These are phyloP conservation scores for Ramaria sp. DNA, from an alignment of 768 basidiomycete genomes.

Conservation along the genomic window DNA sequence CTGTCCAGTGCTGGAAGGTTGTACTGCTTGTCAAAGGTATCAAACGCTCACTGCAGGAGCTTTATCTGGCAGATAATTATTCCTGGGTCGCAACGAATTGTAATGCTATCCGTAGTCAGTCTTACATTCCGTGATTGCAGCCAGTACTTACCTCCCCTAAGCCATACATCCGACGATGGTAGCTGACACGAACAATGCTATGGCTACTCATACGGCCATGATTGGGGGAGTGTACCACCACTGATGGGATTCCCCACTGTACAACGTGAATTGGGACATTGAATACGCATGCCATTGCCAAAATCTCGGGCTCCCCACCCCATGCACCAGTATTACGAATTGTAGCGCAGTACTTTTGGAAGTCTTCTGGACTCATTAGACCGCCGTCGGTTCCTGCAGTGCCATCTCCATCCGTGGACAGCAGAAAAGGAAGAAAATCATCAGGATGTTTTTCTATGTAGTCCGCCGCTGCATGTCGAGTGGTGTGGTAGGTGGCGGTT, in stretches of 20 bases:
- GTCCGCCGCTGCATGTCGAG: constrained; percentile 60
- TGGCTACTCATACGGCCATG: constrained; percentile 20
- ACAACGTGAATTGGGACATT: constrained; percentile 84
- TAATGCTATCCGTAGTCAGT: constrained; percentile 52
- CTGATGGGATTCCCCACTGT: constrained; percentile 67
- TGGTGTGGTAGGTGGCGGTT: constrained; percentile 46
- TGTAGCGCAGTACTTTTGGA: constrained; percentile 61
- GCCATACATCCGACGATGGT: constrained; percentile 90
- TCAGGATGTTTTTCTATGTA: constrained; percentile 78
- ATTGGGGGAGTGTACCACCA: constrained; percentile 72
- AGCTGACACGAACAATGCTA: constrained; percentile 61
- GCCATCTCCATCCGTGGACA: constrained; percentile 47
- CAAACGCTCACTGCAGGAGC: neutral
- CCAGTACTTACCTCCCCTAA: constrained; percentile 72
- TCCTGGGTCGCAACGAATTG: constrained; percentile 65
- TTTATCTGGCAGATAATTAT: neutral
- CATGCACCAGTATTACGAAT: constrained; percentile 82
- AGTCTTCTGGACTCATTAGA: constrained; percentile 57
- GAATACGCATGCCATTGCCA: constrained; percentile 74
- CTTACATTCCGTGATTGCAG: neutral
- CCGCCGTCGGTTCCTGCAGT: constrained; percentile 52
- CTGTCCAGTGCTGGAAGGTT: too few species aligned
- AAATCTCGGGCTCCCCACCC: constrained; percentile 97
- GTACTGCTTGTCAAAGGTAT: too few species aligned
- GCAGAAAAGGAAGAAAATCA: constrained; percentile 87